Base-by-base conservation (phyloP, 1,284 basidiomycete genomes). In the Apiotrichum sp. region DNA sequence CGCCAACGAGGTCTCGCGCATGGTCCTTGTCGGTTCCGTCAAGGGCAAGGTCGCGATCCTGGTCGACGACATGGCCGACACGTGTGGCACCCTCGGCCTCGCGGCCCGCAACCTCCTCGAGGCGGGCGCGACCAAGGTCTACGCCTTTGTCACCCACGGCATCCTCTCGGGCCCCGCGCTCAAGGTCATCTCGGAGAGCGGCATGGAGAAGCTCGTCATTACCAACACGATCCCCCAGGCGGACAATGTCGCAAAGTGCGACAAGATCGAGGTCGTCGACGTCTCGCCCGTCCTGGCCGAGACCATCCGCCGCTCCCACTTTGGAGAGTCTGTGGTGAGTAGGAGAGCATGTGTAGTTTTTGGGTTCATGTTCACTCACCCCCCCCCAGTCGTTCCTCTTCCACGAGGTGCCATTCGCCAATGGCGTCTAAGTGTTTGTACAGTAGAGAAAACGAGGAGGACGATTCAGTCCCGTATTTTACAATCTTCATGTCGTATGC, bases 1-100 rank as follows among this genome's bases (percentile, higher is more conserved):
- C 81, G 96, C 95, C 41, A 98, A 98, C 78, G 92, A 98, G 70
- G 95, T 99, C 22, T 97, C 93, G 51, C 86, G 96, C 57, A 99
- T 99, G 96, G 86, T 98, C 47, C 85, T 99, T 51, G 96, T 99
- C 58, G 96, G 96, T 5, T 85, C 88, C 67, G 93, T 95, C 62
- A 85, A 85, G 68, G 92, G 86, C 75, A 98, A 98, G 79, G 83
- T 87, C 44, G 96, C 95, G 55, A 91, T 99, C 62, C 82, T 99
- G n/a, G 93, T 98, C 51, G 96, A 98, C 81, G 96, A 99, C 79
- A 99, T 99, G 96, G 93, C 96, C 51, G 96, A 99, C 77, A 98
- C 96, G 43, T 99, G 96, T 72, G 96, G 96, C 44, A 99, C 96
- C 56, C 83, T 99, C 53, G 93, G 91, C 65, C 82, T 97, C 41